Evolutionary conservation across 192 early-diverging fungal genomes (phyloP).

Genomic region (Coemansia erecta): DNA sequence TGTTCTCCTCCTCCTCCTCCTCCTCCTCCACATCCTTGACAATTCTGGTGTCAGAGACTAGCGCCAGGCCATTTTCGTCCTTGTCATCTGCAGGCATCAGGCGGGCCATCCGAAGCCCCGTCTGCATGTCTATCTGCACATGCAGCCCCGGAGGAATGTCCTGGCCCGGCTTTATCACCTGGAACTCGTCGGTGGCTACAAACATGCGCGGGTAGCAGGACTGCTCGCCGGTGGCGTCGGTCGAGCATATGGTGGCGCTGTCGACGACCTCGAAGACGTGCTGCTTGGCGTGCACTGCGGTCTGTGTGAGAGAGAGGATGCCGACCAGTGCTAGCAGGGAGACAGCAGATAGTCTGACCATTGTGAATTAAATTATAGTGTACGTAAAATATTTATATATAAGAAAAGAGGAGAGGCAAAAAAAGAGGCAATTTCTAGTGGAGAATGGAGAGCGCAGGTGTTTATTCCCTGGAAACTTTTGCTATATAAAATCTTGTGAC

Average conservation of each 20-base stretch:
- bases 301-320: too few species aligned
- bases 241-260: slow-evolving; percentile 21
- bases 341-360: too few species aligned
- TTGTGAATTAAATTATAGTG: too few species aligned
- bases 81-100: slow-evolving; percentile 45
- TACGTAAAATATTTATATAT: too few species aligned
- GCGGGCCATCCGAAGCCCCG: slow-evolving; percentile 57
- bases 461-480: too few species aligned
- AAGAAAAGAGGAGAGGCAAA: too few species aligned
- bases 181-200: slow-evolving; percentile 58
- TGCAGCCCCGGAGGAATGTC: slow-evolving; percentile 63
- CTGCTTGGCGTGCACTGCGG: too few species aligned
- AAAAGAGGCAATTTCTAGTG: too few species aligned
- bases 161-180: slow-evolving; percentile 59
- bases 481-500: too few species aligned
- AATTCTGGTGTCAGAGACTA: neutral
- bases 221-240: slow-evolving; percentile 31
- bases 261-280: neutral
- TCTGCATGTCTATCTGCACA: slow-evolving; percentile 62
- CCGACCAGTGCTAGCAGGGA: too few species aligned
- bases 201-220: slow-evolving; percentile 62
- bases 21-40: too few species aligned
- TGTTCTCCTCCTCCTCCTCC: neutral
- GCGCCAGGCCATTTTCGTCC: slow-evolving; percentile 4
- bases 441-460: too few species aligned